phyloP scores from a whole-genome alignment of 2,329 filamentous ascomycete species.

The Fonsecaea nubica region DNA sequence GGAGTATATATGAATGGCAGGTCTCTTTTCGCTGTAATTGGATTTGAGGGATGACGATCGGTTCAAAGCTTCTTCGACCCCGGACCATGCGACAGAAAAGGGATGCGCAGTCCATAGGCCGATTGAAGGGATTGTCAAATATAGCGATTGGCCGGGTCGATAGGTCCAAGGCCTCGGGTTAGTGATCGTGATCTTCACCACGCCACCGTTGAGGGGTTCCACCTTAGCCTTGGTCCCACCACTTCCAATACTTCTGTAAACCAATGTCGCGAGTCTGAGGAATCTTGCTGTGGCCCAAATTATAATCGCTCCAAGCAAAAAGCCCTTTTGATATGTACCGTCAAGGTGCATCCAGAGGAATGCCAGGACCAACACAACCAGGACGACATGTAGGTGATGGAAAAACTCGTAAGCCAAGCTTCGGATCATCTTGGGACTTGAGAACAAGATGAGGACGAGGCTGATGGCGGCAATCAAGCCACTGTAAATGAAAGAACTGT shows the following conservation, averaged over 20 bases:
- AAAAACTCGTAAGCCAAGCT: constrained; percentile 99
- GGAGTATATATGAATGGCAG: constrained; percentile 51
- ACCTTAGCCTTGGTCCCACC: constrained; percentile 70
- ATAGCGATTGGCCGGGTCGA: constrained; percentile 74
- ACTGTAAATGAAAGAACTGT: constrained; percentile 45
- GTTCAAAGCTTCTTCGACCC: constrained; percentile 57
- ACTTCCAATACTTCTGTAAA: constrained; percentile 67
- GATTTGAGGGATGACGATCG: constrained; percentile 26
- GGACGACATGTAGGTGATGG: constrained; percentile 79
- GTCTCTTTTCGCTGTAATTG: constrained; percentile 34
- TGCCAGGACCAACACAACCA: constrained; percentile 71
- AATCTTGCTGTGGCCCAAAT: constrained; percentile 78
- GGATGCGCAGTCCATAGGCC: constrained; percentile 76
- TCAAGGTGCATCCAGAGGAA: constrained; percentile 82
- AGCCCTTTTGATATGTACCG: constrained; percentile 71
- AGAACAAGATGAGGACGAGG: constrained; percentile 70
- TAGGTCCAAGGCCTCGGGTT: constrained; percentile 71
- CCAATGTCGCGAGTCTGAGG: constrained; percentile 66
- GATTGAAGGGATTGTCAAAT: constrained; percentile 72
- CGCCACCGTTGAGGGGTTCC: constrained; percentile 72
- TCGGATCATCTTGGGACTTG: constrained; percentile 78
- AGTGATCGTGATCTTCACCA: constrained; percentile 72
- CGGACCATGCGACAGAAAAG: constrained; percentile 78
- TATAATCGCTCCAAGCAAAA: constrained; percentile 74
- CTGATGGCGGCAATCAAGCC: constrained; percentile 58